Evolutionary conservation across 164 flowering plant species (phyloP).

Genomic region (Amborella trichopoda): DNA sequence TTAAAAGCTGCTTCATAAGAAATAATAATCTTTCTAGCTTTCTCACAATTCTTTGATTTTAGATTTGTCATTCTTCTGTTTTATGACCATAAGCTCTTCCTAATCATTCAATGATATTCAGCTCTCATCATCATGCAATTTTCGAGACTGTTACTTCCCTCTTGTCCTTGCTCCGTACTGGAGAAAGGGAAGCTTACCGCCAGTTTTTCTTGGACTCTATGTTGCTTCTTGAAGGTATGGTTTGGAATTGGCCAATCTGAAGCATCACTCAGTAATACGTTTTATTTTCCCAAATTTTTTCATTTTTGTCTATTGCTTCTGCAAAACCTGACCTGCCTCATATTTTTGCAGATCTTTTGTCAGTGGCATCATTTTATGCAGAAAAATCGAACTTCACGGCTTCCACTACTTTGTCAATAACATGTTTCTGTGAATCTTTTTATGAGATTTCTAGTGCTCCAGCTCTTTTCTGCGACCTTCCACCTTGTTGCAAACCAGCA

Average conservation of each 20-base stretch:
- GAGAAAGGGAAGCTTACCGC: slow-evolving; percentile 78
- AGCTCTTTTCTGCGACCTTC: slow-evolving; percentile 47
- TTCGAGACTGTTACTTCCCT: slow-evolving; percentile 76
- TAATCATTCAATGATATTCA: no score
- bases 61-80: no score
- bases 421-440: slow-evolving; percentile 58
- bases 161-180: slow-evolving; percentile 67
- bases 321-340: no score
- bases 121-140: slow-evolving; percentile 61
- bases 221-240: slow-evolving; percentile 59
- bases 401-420: slow-evolving; percentile 36
- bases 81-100: no score
- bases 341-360: slow-evolving; percentile 55
- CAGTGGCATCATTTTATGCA: slow-evolving; percentile 33
- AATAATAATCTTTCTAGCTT: no score
- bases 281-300: not conserved
- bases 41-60: no score
- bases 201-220: slow-evolving; percentile 69
- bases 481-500: slow-evolving; percentile 43
- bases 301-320: slow-evolving; percentile 6
- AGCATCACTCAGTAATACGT: not conserved
- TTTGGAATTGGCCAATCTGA: not conserved
- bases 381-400: slow-evolving; percentile 18
- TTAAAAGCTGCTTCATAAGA: no score
- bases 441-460: slow-evolving; percentile 28